These are phyloP conservation scores for Chaetomiaceae sp. DNA, from an alignment of 2,329 filamentous ascomycete species.

Conservation along the genomic window DNA sequence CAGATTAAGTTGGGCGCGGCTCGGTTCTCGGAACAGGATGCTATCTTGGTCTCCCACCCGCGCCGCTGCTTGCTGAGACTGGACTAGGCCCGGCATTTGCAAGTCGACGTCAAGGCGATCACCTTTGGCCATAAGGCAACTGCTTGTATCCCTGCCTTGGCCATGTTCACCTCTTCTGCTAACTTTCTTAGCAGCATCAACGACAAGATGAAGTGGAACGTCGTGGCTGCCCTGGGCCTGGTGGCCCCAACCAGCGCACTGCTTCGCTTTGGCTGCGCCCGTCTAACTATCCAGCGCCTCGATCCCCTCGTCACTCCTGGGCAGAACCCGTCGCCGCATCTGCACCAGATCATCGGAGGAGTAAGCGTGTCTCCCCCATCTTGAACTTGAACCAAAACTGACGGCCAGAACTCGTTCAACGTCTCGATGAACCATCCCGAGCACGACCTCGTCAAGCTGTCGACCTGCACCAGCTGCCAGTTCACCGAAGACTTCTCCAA, in stretches of 20 bases:
- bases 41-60: constrained; percentile 26
- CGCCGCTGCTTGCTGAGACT: background rate
- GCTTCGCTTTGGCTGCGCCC: constrained; percentile 44
- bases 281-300: constrained; percentile 45
- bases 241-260: constrained; percentile 29
- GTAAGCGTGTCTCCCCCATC: constrained; percentile 24
- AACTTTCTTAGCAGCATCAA: background rate
- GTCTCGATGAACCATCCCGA: constrained; percentile 25
- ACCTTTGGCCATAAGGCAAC: background rate
- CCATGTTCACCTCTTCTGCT: background rate
- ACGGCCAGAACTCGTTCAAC: constrained; percentile 24
- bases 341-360: constrained; percentile 56
- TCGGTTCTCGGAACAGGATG: constrained; percentile 28
- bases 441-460: constrained; percentile 21
- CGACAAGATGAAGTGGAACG: constrained; percentile 27
- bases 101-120: too few relatives aligned
- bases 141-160: background rate
- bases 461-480: constrained; percentile 26
- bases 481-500: constrained; percentile 28
- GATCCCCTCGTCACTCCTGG: constrained; percentile 43
- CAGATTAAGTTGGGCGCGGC: constrained; percentile 23
- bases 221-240: constrained; percentile 28
- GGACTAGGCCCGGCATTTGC: constrained; percentile 10
- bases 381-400: background rate
- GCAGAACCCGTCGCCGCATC: constrained; percentile 48